Percentiles rank a stretch among this genome's conserved stretches.
phyloP scores from a whole-genome alignment of 768 basidiomycete genomes.

The Trametes coccinea region DNA sequence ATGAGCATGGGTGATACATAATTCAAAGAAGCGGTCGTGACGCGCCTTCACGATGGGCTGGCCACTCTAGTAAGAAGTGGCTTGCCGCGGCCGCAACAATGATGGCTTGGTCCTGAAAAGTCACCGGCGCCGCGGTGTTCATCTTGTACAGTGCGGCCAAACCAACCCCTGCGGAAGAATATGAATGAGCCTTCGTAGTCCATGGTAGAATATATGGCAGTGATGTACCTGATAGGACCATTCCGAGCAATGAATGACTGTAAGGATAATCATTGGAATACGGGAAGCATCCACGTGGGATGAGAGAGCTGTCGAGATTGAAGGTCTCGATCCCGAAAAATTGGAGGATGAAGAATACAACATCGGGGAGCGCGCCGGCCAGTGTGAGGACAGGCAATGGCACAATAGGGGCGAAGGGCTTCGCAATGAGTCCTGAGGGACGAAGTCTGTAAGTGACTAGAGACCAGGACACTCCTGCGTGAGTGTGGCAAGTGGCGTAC shows the following conservation, averaged over 20 bases:
- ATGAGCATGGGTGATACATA: background rate
- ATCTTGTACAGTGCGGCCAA: slow-evolving; percentile 26
- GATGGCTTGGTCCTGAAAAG: slow-evolving; percentile 23
- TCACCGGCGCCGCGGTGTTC: slow-evolving; percentile 23
- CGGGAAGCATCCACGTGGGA: slow-evolving; percentile 33
- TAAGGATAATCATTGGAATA: slow-evolving; percentile 36
- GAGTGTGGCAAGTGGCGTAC: background rate
- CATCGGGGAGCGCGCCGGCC: slow-evolving; percentile 32
- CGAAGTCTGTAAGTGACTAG: background rate
- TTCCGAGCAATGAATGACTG: slow-evolving; percentile 34
- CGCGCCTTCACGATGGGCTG: slow-evolving; percentile 31
- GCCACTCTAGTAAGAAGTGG: slow-evolving; percentile 35
- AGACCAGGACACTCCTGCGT: background rate
- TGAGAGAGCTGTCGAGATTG: slow-evolving; percentile 26
- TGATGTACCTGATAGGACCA: slow-evolving; percentile 24
- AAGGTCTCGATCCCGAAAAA: slow-evolving; percentile 33
- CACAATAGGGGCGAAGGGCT: slow-evolving; percentile 31
- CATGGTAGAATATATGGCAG: background rate
- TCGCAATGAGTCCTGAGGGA: slow-evolving; percentile 28
- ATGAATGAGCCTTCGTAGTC: background rate
- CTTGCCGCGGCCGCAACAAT: slow-evolving; percentile 26
- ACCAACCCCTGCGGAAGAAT: slow-evolving; percentile 16
- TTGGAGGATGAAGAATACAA: slow-evolving; percentile 32
- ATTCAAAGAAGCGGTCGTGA: background rate
- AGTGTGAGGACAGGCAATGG: slow-evolving; percentile 31